Evolutionary conservation across 192 early-diverging fungal genomes (phyloP).

Genomic region (Diversispora epigaea): DNA sequence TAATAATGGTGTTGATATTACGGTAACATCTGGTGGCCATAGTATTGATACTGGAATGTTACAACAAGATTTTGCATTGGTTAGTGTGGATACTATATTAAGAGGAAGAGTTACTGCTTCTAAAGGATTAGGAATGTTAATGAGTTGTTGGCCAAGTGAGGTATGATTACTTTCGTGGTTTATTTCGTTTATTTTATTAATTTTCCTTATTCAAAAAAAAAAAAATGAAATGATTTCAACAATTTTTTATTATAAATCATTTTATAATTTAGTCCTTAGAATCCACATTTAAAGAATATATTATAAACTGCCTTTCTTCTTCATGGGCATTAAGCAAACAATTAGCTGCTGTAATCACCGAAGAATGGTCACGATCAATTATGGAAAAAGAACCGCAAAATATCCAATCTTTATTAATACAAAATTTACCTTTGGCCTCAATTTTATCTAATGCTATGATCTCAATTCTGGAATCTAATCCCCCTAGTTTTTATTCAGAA

Average conservation of each 20-base stretch:
- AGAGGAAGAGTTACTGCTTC: constrained; percentile 77
- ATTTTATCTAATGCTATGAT: constrained; percentile 57
- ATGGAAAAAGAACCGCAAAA: constrained; percentile 37
- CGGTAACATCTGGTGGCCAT: constrained; percentile 35
- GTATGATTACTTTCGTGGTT: neutral
- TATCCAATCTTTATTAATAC: constrained; percentile 38
- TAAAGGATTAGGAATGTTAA: constrained; percentile 75
- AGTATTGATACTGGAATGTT: constrained; percentile 93
- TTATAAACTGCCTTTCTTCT: constrained; percentile 65
- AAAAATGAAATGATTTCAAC: neutral
- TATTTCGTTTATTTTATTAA: neutral
- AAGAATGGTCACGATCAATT: constrained; percentile 75
- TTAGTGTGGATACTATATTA: constrained; percentile 72
- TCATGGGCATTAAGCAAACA: constrained; percentile 77
- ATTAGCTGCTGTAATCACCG: constrained; percentile 70
- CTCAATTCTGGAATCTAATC: constrained; percentile 52
- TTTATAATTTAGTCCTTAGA: constrained; percentile 40
- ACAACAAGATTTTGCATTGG: constrained; percentile 83
- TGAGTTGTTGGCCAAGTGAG: constrained; percentile 56
- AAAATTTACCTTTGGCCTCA: constrained; percentile 50
- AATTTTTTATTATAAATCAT: neutral
- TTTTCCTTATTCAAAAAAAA: neutral
- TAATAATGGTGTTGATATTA: neutral
- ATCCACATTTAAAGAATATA: constrained; percentile 48
- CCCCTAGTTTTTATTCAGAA: constrained; percentile 64